phyloP scores from a whole-genome alignment of 768 basidiomycete genomes.

The Goffeauzyma gilvescens region DNA sequence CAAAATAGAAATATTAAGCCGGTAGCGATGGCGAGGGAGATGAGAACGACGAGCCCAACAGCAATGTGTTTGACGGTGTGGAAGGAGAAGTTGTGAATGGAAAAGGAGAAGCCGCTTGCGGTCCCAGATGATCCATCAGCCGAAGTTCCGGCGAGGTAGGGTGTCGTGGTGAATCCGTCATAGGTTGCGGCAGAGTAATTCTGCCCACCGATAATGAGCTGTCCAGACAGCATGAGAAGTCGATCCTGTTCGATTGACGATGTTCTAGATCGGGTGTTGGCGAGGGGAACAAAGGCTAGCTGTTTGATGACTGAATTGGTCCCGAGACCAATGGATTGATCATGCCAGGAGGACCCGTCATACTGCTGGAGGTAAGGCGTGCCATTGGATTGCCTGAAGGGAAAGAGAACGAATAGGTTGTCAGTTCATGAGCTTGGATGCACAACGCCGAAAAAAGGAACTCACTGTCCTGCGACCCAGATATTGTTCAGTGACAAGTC shows the following conservation, averaged over 20 bases:
- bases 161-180: no score
- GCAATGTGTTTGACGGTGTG: constrained; percentile 66
- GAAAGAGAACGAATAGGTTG: no score
- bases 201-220: no score
- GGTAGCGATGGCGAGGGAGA: constrained; percentile 89
- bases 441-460: no score
- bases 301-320: constrained; percentile 64
- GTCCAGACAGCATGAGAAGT: constrained; percentile 80
- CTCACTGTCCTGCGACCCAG: constrained; percentile 73
- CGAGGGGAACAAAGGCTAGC: constrained; percentile 74
- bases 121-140: constrained; percentile 49
- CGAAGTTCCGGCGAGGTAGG: constrained; percentile 56
- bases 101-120: constrained; percentile 58
- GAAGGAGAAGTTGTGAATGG: constrained; percentile 35
- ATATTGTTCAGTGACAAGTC: constrained; percentile 60
- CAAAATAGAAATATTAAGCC: constrained; percentile 42
- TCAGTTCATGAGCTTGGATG: no score
- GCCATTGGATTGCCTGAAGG: no score
- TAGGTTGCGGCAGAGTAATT: no score
- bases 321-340: no score
- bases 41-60: constrained; percentile 79
- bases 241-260: constrained; percentile 60
- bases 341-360: no score
- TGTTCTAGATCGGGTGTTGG: constrained; percentile 51
- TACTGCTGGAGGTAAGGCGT: no score